Conservation (phyloP, 805 yeast species). For the Kodamaea leandrae region DNA sequence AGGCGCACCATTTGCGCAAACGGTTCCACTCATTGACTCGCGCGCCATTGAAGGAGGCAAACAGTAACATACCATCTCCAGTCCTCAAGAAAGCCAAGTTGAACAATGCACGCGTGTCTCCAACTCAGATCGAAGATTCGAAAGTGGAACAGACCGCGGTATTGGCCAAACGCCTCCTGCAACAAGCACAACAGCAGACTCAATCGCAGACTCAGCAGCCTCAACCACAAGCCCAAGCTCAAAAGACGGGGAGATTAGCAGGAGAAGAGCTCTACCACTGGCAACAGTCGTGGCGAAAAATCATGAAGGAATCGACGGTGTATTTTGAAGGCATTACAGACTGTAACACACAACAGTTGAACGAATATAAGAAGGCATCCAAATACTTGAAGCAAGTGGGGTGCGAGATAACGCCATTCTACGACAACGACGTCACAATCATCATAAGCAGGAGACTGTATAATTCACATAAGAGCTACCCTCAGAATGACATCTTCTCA, state of each 20-base stretch:
- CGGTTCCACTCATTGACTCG: conserved; percentile 18
- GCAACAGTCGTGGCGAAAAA: conserved; percentile 64
- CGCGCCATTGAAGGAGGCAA: conserved; percentile 41
- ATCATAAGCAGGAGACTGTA: conserved; percentile 67
- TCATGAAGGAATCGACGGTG: conserved; percentile 56
- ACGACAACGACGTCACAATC: conserved; percentile 63
- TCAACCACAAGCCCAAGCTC: conserved; percentile 2
- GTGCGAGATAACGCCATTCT: conserved; percentile 43
- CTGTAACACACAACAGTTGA: conserved; percentile 28
- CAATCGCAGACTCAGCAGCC: conserved; percentile 6
- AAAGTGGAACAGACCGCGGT: not conserved
- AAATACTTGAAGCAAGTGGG: conserved; percentile 49
- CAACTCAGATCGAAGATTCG: conserved; percentile 8
- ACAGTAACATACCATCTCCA: conserved; percentile 40
- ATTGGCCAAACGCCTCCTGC: conserved; percentile 1
- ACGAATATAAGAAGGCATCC: conserved; percentile 41
- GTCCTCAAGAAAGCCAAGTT: conserved; percentile 30
- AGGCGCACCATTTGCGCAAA: conserved; percentile 9
- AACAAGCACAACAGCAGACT: conserved; percentile 3
- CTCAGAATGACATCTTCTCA: conserved; percentile 59
- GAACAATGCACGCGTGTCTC: conserved; percentile 11
- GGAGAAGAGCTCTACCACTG: conserved; percentile 53
- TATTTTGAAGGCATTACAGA: conserved; percentile 57
- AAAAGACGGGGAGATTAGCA: conserved; percentile 31
- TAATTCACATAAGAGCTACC: conserved; percentile 40